These are phyloP conservation scores for Yamadazyma jaroonii DNA, from an alignment of 1,139 yeast genomes.

Conservation along the genomic window DNA sequence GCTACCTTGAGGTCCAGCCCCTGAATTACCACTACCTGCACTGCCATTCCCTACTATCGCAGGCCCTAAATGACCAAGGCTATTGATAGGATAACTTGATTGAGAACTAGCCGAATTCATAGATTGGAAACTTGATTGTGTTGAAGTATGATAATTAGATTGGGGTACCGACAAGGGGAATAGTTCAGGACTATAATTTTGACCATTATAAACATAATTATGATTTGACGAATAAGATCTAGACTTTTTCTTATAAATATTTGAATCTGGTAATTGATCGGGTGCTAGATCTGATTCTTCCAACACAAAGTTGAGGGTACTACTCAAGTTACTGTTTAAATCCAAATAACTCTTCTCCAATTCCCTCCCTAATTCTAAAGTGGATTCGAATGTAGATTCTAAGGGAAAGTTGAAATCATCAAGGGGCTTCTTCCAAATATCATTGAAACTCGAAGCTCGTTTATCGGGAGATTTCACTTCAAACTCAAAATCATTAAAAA, in stretches of 20 bases:
- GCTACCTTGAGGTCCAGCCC: too few species aligned
- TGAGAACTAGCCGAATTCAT: neutral
- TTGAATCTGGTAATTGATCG: constrained; percentile 4
- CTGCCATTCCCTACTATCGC: too few species aligned
- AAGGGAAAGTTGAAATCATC: constrained; percentile 6
- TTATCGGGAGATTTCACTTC: constrained; percentile 4
- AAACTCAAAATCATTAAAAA: constrained; percentile 14
- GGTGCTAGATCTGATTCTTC: constrained; percentile 7
- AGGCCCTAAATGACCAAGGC: too few species aligned
- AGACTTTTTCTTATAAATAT: too few species aligned
- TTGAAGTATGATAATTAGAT: constrained; percentile 1
- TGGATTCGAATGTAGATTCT: constrained; percentile 7
- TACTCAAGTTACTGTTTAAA: constrained; percentile 4
- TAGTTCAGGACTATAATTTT: constrained; percentile 1
- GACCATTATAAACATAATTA: neutral
- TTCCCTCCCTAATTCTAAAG: constrained; percentile 6
- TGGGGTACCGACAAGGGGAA: neutral
- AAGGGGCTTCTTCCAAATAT: constrained; percentile 6
- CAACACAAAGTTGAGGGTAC: constrained; percentile 2
- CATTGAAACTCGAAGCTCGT: constrained; percentile 5
- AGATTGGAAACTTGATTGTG: constrained; percentile 1
- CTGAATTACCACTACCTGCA: too few species aligned
- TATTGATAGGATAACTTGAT: too few species aligned
- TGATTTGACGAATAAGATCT: neutral
- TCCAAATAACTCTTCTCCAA: constrained; percentile 7